phyloP scores from a whole-genome alignment of 169 alveolate species.

The Plasmodium knowlesi region DNA sequence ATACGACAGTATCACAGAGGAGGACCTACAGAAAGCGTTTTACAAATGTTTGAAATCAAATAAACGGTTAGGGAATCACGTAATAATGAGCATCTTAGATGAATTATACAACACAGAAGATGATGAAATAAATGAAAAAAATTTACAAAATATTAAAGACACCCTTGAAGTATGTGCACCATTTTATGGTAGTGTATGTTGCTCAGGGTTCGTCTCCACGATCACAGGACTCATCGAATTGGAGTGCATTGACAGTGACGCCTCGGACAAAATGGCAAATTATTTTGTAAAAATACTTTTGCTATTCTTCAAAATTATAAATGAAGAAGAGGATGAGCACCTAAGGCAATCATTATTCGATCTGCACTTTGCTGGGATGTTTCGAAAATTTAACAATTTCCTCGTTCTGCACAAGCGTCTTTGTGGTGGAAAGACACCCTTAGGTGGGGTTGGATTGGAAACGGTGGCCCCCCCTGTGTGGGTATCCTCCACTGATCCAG shows the following conservation, averaged over 20 bases:
- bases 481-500: neutral
- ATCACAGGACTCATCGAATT: slow-evolving; percentile 39
- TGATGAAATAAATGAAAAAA: slow-evolving; percentile 47
- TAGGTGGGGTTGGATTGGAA: neutral
- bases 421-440: neutral
- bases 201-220: slow-evolving; percentile 26
- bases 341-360: neutral
- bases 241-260: slow-evolving; percentile 56
- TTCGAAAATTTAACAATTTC: slow-evolving; percentile 11
- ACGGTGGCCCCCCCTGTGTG: neutral
- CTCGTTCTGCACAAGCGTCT: slow-evolving; percentile 22
- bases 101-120: slow-evolving; percentile 36
- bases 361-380: neutral
- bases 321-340: slow-evolving; percentile 7
- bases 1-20: slow-evolving; percentile 45
- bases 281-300: slow-evolving; percentile 29
- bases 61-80: slow-evolving; percentile 31
- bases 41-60: slow-evolving; percentile 30
- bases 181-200: slow-evolving; percentile 20
- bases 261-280: slow-evolving; percentile 1
- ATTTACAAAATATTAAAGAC: slow-evolving; percentile 8
- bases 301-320: slow-evolving; percentile 10
- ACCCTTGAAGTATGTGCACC: slow-evolving; percentile 51
- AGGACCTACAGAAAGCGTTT: slow-evolving; percentile 21
- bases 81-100: slow-evolving; percentile 36